Percentiles rank a stretch among this genome's conserved stretches.
Evolutionary conservation across 768 basidiomycete species (phyloP).

Genomic region (Sarcomyxa edulis): DNA sequence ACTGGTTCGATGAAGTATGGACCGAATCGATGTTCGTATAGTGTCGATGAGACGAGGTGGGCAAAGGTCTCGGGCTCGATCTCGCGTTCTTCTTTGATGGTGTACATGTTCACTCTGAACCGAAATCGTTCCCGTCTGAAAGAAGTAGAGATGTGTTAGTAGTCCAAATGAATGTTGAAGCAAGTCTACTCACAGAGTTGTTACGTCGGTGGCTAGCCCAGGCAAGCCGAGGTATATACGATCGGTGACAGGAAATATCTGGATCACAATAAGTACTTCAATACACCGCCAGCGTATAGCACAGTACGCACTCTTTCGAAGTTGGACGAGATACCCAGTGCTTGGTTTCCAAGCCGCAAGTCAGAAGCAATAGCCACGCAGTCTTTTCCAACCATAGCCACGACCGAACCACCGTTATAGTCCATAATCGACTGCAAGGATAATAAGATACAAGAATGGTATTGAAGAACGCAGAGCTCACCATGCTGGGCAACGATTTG

Average conservation of each 20-base stretch:
- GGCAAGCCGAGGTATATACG: constrained; percentile 88
- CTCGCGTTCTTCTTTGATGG: constrained; percentile 97
- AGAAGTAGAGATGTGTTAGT: constrained; percentile 4
- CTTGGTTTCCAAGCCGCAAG: constrained; percentile 83
- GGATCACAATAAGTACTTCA: constrained; percentile 13
- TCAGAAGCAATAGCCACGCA: constrained; percentile 99
- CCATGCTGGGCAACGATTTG: constrained; percentile 30
- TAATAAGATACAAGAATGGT: background rate
- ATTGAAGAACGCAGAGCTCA: constrained; percentile 14
- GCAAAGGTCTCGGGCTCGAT: constrained; percentile 96
- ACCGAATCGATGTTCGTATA: constrained; percentile 94
- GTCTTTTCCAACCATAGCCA: constrained; percentile 99
- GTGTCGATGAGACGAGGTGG: constrained; percentile 89
- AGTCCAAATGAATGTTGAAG: constrained; percentile 5
- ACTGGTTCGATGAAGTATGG: constrained; percentile 98
- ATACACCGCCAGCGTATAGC: background rate
- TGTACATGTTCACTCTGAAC: constrained; percentile 97
- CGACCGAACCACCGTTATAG: constrained; percentile 94
- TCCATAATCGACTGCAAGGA: constrained; percentile 77
- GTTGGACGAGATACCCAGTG: constrained; percentile 81
- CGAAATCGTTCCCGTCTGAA: constrained; percentile 84
- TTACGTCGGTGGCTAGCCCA: constrained; percentile 90
- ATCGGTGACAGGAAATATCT: constrained; percentile 95
- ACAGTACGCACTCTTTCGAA: constrained; percentile 77
- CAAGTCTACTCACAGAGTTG: constrained; percentile 64